A percentile compares a stretch with the other conserved stretches of the same genome.
phyloP scores from a whole-genome alignment of 164 flowering plant species.

The Cinnamomum chago region DNA sequence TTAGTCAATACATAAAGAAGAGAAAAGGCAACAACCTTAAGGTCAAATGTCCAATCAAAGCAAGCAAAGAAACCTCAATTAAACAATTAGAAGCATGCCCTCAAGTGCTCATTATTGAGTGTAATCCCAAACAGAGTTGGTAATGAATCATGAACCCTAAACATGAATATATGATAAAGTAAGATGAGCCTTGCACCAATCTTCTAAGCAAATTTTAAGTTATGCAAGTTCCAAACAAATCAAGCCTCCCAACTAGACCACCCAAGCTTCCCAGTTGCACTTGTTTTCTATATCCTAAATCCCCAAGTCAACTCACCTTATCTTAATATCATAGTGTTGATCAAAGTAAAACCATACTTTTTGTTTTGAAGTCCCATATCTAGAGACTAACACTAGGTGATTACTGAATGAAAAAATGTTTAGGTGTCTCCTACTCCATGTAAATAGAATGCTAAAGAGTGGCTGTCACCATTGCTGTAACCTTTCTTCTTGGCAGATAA shows the following conservation, averaged over 20 bases:
- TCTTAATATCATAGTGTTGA: background rate
- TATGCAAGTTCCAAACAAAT: background rate
- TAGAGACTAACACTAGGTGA: background rate
- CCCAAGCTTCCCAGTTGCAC: background rate
- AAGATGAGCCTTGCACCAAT: background rate
- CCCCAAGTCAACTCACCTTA: background rate
- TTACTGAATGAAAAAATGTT: background rate
- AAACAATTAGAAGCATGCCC: background rate
- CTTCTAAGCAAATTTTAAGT: background rate
- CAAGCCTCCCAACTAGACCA: constrained; percentile 4
- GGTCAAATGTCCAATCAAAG: background rate
- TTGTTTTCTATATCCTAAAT: background rate
- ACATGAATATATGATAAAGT: background rate
- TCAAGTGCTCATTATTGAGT: background rate
- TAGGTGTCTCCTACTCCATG: constrained; percentile 17
- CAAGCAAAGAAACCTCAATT: background rate
- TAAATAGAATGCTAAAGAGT: background rate
- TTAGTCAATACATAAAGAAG: background rate
- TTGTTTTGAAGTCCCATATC: background rate
- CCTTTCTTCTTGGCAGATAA: constrained; percentile 1
- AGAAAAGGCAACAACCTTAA: background rate
- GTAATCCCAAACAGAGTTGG: background rate
- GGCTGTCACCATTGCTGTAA: background rate
- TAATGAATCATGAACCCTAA: background rate
- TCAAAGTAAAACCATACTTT: background rate